A percentile compares a stretch with the other conserved stretches of the same genome.
Evolutionary conservation across 129 eudicot genomes (phyloP).

Genomic region (Dittrichia graveolens): DNA sequence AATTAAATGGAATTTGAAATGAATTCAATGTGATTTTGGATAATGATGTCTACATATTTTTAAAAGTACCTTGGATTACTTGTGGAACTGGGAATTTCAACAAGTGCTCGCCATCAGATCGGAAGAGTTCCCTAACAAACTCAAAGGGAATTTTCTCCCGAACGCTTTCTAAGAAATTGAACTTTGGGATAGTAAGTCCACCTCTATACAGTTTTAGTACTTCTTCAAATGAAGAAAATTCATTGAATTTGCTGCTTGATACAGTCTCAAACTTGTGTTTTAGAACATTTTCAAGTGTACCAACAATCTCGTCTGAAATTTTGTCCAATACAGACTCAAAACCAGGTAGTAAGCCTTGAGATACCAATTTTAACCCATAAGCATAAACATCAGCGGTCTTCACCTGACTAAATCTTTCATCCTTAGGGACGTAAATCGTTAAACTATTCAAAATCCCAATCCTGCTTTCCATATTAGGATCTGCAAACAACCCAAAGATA

Average conservation of each 20-base stretch:
- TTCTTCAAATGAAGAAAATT: slow-evolving; percentile 71
- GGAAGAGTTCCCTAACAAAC: slow-evolving; percentile 59
- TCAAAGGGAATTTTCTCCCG: slow-evolving; percentile 57
- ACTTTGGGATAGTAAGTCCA: slow-evolving; percentile 43
- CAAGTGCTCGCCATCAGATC: slow-evolving; percentile 60
- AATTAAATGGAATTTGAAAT: background rate
- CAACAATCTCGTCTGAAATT: slow-evolving; percentile 42
- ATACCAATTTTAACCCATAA: slow-evolving; percentile 43
- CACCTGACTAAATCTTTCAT: slow-evolving; percentile 51
- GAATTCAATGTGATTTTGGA: background rate
- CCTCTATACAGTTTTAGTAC: slow-evolving; percentile 62
- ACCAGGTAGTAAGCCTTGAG: slow-evolving; percentile 44
- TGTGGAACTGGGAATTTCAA: slow-evolving; percentile 74
- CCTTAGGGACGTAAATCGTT: slow-evolving; percentile 53
- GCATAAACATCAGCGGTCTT: slow-evolving; percentile 50
- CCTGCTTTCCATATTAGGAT: slow-evolving; percentile 54
- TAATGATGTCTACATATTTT: background rate
- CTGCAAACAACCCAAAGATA: slow-evolving; percentile 29
- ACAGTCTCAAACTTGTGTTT: slow-evolving; percentile 45
- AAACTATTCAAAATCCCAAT: slow-evolving; percentile 45
- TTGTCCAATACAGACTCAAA: slow-evolving; percentile 43
- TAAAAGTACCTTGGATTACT: slow-evolving; percentile 66
- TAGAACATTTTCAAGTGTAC: slow-evolving; percentile 30
- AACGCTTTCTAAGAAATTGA: slow-evolving; percentile 41
- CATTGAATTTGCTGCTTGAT: slow-evolving; percentile 51